Conservation (phyloP, 2,329 filamentous ascomycete genomes). For the Tolypocladium tropicale region DNA sequence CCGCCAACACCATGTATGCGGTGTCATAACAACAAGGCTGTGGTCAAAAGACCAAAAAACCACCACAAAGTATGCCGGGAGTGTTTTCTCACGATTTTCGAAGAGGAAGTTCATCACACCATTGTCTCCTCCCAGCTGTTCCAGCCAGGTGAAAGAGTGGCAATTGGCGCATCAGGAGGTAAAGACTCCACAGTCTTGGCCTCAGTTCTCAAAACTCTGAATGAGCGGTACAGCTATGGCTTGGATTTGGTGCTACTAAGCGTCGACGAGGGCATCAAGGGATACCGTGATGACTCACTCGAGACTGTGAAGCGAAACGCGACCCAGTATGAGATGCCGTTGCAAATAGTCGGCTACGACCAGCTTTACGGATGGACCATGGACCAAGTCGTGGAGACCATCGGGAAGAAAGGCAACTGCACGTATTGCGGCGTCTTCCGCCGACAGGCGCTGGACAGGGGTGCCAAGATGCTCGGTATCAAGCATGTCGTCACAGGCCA, state of each 20-base stretch:
- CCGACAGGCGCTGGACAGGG: constrained; percentile 85
- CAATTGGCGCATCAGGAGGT: constrained; percentile 91
- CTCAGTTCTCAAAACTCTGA: constrained; percentile 87
- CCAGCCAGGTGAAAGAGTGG: constrained; percentile 70
- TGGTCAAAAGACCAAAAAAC: constrained; percentile 92
- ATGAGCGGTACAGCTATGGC: constrained; percentile 79
- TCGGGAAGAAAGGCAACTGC: constrained; percentile 97
- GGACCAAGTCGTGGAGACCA: constrained; percentile 93
- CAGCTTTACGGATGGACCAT: constrained; percentile 98
- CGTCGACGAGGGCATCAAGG: constrained; percentile 95
- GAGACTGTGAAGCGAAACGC: constrained; percentile 96
- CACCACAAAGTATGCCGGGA: constrained; percentile 83
- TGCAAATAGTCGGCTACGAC: constrained; percentile 87
- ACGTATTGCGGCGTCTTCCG: constrained; percentile 97
- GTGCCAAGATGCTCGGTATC: constrained; percentile 78
- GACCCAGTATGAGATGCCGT: constrained; percentile 77
- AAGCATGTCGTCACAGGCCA: constrained; percentile 94
- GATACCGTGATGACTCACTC: constrained; percentile 89
- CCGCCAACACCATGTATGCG: constrained; percentile 64
- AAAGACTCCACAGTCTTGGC: constrained; percentile 97
- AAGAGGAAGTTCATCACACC: constrained; percentile 88
- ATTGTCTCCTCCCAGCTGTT: constrained; percentile 79
- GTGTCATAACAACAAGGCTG: constrained; percentile 67
- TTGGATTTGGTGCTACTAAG: constrained; percentile 79
- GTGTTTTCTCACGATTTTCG: constrained; percentile 83